A percentile compares a stretch with the other conserved stretches of the same genome.
These are phyloP conservation scores for Cyathus striatus DNA, from an alignment of 768 basidiomycete species.

Conservation along the genomic window DNA sequence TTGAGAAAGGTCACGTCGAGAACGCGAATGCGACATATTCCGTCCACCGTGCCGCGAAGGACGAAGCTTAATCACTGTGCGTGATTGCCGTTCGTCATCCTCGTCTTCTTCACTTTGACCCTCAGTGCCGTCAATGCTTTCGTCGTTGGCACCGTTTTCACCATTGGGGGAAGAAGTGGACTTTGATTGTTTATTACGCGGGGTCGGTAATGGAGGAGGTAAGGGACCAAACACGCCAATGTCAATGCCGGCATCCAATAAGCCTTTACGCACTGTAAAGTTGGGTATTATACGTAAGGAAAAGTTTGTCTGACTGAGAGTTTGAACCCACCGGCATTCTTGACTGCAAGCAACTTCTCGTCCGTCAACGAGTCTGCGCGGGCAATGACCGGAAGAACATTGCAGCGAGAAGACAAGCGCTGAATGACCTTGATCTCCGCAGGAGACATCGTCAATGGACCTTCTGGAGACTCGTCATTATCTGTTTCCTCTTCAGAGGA, in stretches of 20 bases:
- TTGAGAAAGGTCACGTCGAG: conserved; percentile 63
- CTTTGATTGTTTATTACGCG: conserved; percentile 30
- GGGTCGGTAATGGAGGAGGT: conserved; percentile 20
- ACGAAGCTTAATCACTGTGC: conserved; percentile 76
- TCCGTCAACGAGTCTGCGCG: conserved; percentile 82
- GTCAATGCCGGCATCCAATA: conserved; percentile 61
- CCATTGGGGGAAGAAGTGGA: conserved; percentile 22
- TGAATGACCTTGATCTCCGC: conserved; percentile 76
- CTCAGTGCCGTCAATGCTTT: conserved; percentile 19
- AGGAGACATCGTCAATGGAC: conserved; percentile 62
- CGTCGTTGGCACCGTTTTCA: conserved; percentile 17
- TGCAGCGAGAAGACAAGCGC: conserved; percentile 67
- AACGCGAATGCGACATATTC: conserved; percentile 60
- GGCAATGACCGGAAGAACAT: conserved; percentile 79
- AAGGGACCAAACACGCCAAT: conserved; percentile 71
- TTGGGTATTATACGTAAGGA: conserved; percentile 4
- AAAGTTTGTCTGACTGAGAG: background rate
- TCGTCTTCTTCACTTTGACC: conserved; percentile 36
- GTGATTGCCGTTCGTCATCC: conserved; percentile 52
- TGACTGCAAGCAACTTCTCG: conserved; percentile 63
- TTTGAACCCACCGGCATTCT: conserved; percentile 44
- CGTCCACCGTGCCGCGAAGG: conserved; percentile 39
- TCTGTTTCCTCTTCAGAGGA: conserved; percentile 45
- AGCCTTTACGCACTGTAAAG: conserved; percentile 51
- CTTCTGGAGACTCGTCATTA: conserved; percentile 40